Evolutionary conservation across 129 eudicot genomes (phyloP).

Genomic region (Logfia minima): DNA sequence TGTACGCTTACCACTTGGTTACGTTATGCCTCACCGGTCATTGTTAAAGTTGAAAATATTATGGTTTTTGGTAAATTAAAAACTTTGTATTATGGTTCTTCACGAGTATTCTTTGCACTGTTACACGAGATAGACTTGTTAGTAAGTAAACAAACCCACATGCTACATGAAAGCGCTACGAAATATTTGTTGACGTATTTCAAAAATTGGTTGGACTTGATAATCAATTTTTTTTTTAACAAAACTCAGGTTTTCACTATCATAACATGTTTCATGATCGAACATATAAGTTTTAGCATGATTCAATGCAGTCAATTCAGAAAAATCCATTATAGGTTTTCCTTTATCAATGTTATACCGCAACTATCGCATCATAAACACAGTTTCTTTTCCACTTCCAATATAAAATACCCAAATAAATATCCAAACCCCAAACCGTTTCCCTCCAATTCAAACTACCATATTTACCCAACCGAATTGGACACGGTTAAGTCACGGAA

Average conservation of each 20-base stretch:
- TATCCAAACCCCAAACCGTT: slow-evolving; percentile 17
- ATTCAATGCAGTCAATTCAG: slow-evolving; percentile 1
- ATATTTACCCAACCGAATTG: not conserved
- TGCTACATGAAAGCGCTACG: too few species aligned
- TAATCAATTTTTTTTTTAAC: too few species aligned
- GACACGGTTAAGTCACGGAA: slow-evolving; percentile 41
- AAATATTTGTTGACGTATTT: too few species aligned
- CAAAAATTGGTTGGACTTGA: not conserved
- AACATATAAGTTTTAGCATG: slow-evolving; percentile 12
- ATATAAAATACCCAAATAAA: slow-evolving; percentile 19
- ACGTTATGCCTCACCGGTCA: too few species aligned
- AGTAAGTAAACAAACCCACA: too few species aligned
- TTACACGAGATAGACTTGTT: too few species aligned
- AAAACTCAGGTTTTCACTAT: too few species aligned
- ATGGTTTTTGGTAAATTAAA: too few species aligned
- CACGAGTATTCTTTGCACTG: too few species aligned
- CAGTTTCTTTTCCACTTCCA: slow-evolving; percentile 17
- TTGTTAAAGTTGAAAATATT: too few species aligned
- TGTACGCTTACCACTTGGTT: too few species aligned
- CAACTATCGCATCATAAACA: not conserved
- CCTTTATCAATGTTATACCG: slow-evolving; percentile 1
- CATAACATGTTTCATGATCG: not conserved
- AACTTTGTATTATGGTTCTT: too few species aligned
- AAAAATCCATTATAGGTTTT: slow-evolving; percentile 13
- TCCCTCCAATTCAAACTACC: slow-evolving; percentile 3